Conservation (phyloP, 1,284 basidiomycete genomes). For the Rhodotorula mucilaginosa region DNA sequence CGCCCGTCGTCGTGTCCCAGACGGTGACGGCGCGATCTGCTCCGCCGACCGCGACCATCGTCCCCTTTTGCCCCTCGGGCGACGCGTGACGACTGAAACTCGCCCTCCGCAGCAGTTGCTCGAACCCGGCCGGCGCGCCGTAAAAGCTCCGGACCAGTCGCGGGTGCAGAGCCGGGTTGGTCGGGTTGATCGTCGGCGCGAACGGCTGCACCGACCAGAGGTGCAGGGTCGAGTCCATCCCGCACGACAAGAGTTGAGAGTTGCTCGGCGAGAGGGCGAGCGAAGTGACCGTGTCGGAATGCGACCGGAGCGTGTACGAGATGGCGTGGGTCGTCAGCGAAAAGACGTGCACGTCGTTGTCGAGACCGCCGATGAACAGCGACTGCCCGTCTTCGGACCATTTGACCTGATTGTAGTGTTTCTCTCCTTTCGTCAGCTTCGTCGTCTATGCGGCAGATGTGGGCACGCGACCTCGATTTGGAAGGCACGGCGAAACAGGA, state of each 20-base stretch:
- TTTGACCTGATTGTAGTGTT: constrained; percentile 53
- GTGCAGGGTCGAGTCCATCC: constrained; percentile 78
- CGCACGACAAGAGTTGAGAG: constrained; percentile 78
- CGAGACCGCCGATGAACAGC: constrained; percentile 81
- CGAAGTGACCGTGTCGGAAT: constrained; percentile 79
- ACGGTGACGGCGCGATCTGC: constrained; percentile 68
- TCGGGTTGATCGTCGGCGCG: constrained; percentile 64
- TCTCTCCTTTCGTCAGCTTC: too few relatives aligned
- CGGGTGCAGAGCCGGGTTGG: constrained; percentile 46
- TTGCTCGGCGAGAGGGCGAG: constrained; percentile 83
- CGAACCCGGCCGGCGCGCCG: constrained; percentile 86
- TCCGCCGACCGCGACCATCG: constrained; percentile 52
- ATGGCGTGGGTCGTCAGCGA: constrained; percentile 78
- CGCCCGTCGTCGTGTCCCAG: constrained; percentile 71
- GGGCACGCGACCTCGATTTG: too few relatives aligned
- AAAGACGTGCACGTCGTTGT: constrained; percentile 91
- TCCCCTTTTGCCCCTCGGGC: constrained; percentile 41
- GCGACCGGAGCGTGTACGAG: constrained; percentile 56
- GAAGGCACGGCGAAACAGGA: background rate
- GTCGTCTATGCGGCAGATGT: too few relatives aligned
- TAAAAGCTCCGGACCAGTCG: constrained; percentile 71
- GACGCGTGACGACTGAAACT: constrained; percentile 59
- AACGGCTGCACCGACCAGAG: constrained; percentile 90
- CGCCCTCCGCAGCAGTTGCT: constrained; percentile 72
- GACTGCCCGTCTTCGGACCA: constrained; percentile 85